Base-by-base conservation (phyloP, 192 early-diverging fungal genomes). In the Coemansia sp. region DNA sequence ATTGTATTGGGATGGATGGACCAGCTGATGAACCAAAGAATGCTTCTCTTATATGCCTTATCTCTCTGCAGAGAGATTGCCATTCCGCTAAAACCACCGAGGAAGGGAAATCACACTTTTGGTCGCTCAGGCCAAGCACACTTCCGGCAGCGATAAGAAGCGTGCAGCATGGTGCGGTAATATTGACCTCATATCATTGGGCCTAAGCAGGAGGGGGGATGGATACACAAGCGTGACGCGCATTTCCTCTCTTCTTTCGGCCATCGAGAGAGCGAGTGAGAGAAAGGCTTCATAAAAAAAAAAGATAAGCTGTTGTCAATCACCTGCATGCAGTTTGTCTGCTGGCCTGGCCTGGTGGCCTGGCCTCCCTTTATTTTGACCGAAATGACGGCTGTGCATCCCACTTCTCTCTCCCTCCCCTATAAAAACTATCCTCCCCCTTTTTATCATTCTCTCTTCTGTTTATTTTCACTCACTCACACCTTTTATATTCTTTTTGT, bases 281-380 rank as follows among this genome's bases (percentile, higher is more conserved):
- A 9, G n/a, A 11, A 22, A 16, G 15, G 43, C 5, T 44, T 44
- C 29, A 20, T 33, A 13, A 29, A 29, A 29, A 29, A 29, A 29
- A 33, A 5, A 49, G 47, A 49, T n/a, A 49, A 49, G 49, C 31
- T 36, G 57, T 15, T 6, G 57, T 33, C 57, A 60, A 60, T 34
- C 57, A 60, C 7, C 13, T 20, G 57, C 57, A 60, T 60, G 54
- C 54, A 20, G 54, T 10, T 13, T 57, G 57, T 4, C 57, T 52
- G 49, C 29, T 34, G 57, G 57, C 57, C 57, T 60, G 57, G 57
- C 57, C 57, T 57, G 54, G 54, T 57, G 27, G 29, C 54, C 54
- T 57, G 54, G 54, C 54, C 54, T 27, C 31, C 36, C 29, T 60
- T 33, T 60, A 18, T 31, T 33, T 31, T 36, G 57, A 4, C 57